Base-by-base conservation (phyloP, 805 yeast genomes). In the Maudiozyma barnettii region DNA sequence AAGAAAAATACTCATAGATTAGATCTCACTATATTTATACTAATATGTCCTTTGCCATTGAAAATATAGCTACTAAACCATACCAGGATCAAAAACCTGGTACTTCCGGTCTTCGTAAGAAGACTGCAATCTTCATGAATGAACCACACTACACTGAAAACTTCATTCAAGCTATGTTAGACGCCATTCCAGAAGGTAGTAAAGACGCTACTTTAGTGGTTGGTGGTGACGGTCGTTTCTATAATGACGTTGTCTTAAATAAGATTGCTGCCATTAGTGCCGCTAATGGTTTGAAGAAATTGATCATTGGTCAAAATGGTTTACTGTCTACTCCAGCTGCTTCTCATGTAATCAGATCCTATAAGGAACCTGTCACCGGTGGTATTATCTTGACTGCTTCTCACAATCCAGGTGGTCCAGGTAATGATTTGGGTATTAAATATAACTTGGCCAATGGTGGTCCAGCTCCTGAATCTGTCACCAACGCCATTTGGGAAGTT, bases 321-420 rank as follows among this genome's bases (percentile, higher is more conserved):
- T 74, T 93, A 49, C 72, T 93, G 45, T 86, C 96, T 19, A 93
- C 99, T 4, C 99, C 98, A 1, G 97, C 98, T 16, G 91, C 96
- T 19, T 86, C 96, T n/a, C 87, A 89, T 63, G 72, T 93, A 48
- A 93, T 91, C 57, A 79, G 99, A 66, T 78, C 80, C 50, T 73
- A 73, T 53, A 60, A 63, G 26, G 69, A 65, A 30, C 74, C 76
- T 33, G 79, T 82, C 49, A 88, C 96, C 12, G 99, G 98, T 51
- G 98, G 98, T 52, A 91, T 91, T 68, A 87, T 93, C 55, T 74
- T 91, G 61, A 91, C 99, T 8, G 98, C 98, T 2, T 84, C 95
- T 21, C 99, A 91, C 68, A 91, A 91, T 68, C 99, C 99, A 16
- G 99, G 99, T 64, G 97, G 98, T 8, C 96, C 96, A 49, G 69